Evolutionary conservation across 352 stramenopile species (phyloP), one percentile per base, ranked within the genome.

Genomic region (Globisporangium irregulare): DNA sequence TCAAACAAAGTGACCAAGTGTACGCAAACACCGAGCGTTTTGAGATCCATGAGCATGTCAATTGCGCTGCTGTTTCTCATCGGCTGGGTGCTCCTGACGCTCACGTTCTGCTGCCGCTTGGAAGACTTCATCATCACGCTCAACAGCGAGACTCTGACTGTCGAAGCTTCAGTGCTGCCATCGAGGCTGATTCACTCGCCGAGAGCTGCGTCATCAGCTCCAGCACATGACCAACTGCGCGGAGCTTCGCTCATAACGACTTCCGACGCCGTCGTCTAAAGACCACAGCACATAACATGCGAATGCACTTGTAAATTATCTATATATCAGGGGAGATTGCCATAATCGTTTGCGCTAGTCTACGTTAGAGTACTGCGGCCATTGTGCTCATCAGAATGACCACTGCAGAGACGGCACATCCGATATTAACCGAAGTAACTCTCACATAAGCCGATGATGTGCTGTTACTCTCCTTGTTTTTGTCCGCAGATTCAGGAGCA

Each of bases 41-140:
- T 70, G 5, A 36, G 22, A 10, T 66, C 71, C 24, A 56, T 72
- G 38, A 41, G 67, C 22, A 59, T 73, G 60, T 78, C 70, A 27
- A 71, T 79, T 8, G 71, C 48, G 1, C 62, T 80, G 61, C 62
- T 89, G 38, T 65, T 86, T 34, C 62, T 72, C 4, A 58, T 81
- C 18, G 78, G 77, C 41, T 64, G 59, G 34, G 51, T 77, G 34
- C 50, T 90, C 10, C 53, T 90, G 6, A 66, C 74, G 2, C 73
- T 75, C 9, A 89, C 80, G 29, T 68, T 77, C 32, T 90, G 82
- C 69, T 90, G 82, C 59, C 80, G 82, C 9, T 60, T 87, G 18
- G 82, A 90, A 60, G 72, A 79, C 62, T 80, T 89, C 20, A 73
- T 90, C 48, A 59, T 89, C 20, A 66, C 70, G 1, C 67, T 70